Conservation (phyloP, 371 early-diverging fungal species). For the Mucor velutinosus region DNA sequence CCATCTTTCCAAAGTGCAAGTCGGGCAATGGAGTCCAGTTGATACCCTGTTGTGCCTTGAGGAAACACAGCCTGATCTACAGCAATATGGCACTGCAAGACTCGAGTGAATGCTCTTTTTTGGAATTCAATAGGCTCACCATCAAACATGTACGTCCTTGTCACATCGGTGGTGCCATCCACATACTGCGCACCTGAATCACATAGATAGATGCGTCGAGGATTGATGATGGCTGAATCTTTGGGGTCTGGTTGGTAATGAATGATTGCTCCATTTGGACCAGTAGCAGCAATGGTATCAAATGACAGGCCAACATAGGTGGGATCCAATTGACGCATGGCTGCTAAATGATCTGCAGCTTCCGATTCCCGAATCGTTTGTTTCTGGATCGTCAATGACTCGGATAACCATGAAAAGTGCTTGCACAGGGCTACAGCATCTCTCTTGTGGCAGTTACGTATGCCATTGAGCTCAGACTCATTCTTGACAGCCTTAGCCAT, state of each 20-base stretch:
- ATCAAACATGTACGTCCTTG: conserved; percentile 92
- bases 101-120: conserved; percentile 91
- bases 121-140: conserved; percentile 84
- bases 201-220: conserved; percentile 84
- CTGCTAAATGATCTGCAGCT: conserved; percentile 79
- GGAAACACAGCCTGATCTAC: conserved; percentile 88
- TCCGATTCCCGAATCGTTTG: conserved; percentile 67
- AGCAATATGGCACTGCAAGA: conserved; percentile 96
- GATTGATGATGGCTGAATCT: conserved; percentile 51
- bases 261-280: conserved; percentile 95
- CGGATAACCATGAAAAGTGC: conserved; percentile 95
- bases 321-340: conserved; percentile 53
- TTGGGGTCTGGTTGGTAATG: conserved; percentile 88
- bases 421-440: conserved; percentile 92
- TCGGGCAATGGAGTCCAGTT: conserved; percentile 88
- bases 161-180: conserved; percentile 98
- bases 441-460: conserved; percentile 86
- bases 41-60: conserved; percentile 76
- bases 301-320: conserved; percentile 81
- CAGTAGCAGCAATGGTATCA: conserved; percentile 93
- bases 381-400: conserved; percentile 64
- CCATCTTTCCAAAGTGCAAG: conserved; percentile 89
- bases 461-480: conserved; percentile 87
- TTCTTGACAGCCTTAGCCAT: conserved; percentile 94
- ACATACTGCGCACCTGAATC: conserved; percentile 98